Percentiles rank a stretch among this genome's conserved stretches.
Conservation (phyloP, 176 grass and related monocot species). For the Alloteropsis semialata region DNA sequence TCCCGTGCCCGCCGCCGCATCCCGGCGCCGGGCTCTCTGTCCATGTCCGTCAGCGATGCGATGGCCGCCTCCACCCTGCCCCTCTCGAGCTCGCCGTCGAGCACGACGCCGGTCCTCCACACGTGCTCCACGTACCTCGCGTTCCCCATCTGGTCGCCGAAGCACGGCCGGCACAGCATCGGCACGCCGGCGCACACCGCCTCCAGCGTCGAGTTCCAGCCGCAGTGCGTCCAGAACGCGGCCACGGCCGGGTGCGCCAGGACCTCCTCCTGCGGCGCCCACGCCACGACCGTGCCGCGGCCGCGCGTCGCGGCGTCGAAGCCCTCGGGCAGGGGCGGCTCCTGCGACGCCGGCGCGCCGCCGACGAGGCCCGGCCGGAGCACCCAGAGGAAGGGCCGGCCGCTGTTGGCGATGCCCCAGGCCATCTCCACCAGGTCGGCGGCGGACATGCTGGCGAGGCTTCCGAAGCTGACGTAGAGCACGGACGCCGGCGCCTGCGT, state of each 20-base stretch:
- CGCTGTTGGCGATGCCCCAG: slow-evolving; percentile 25
- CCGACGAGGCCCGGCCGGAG: slow-evolving; percentile 3
- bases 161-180: slow-evolving; percentile 28
- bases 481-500: slow-evolving; percentile 7
- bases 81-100: background rate
- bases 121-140: slow-evolving; percentile 11
- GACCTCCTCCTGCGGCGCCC: slow-evolving; percentile 50
- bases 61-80: background rate
- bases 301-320: background rate
- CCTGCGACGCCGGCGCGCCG: background rate
- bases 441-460: slow-evolving; percentile 17
- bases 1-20: slow-evolving; percentile 4
- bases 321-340: background rate
- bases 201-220: slow-evolving; percentile 61
- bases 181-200: slow-evolving; percentile 24
- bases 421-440: slow-evolving; percentile 11
- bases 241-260: background rate
- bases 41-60: background rate
- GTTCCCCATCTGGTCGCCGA: slow-evolving; percentile 44
- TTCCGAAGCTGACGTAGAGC: slow-evolving; percentile 44
- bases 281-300: background rate
- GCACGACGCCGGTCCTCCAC: slow-evolving; percentile 14
- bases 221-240: slow-evolving; percentile 47
- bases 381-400: slow-evolving; percentile 38
- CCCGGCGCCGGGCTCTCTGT: background rate